A percentile compares a stretch with the other conserved stretches of the same genome.
Conservation (phyloP, 768 basidiomycete genomes). For the Pisolithus albus region DNA sequence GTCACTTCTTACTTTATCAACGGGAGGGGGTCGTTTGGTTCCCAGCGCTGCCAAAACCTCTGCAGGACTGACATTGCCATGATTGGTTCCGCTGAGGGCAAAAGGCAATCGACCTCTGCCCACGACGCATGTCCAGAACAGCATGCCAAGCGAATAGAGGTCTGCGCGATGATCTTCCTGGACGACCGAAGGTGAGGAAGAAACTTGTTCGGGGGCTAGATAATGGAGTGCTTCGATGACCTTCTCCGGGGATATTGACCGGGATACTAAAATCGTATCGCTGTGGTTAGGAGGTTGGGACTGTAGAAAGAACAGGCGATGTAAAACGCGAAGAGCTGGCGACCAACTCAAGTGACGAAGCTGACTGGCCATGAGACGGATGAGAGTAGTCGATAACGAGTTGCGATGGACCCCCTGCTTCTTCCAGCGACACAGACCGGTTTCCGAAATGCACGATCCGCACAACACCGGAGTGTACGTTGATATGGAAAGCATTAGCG, state of each 20-base stretch:
- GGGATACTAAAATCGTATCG: not conserved
- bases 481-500: conserved; percentile 70
- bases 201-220: conserved; percentile 71
- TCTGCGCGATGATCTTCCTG: conserved; percentile 70
- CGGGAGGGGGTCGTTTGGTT: conserved; percentile 67
- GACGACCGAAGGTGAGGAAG: conserved; percentile 57
- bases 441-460: conserved; percentile 72
- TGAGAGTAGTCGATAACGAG: conserved; percentile 40
- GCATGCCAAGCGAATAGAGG: conserved; percentile 63
- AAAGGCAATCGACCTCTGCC: conserved; percentile 43
- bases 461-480: conserved; percentile 61
- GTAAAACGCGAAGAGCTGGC: not conserved
- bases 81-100: not conserved
- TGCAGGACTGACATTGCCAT: conserved; percentile 29
- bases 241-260: conserved; percentile 49
- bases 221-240: conserved; percentile 73
- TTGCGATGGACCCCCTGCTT: conserved; percentile 63
- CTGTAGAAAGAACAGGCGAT: not conserved
- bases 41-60: conserved; percentile 67
- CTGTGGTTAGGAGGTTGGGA: not conserved
- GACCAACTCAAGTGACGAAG: not conserved
- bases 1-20: conserved; percentile 68
- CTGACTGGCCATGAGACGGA: not conserved
- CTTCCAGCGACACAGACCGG: conserved; percentile 63
- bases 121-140: conserved; percentile 72